Evolutionary conservation across 345 rosid species (phyloP).

Genomic region (rapeseed (Brassica napus)): DNA sequence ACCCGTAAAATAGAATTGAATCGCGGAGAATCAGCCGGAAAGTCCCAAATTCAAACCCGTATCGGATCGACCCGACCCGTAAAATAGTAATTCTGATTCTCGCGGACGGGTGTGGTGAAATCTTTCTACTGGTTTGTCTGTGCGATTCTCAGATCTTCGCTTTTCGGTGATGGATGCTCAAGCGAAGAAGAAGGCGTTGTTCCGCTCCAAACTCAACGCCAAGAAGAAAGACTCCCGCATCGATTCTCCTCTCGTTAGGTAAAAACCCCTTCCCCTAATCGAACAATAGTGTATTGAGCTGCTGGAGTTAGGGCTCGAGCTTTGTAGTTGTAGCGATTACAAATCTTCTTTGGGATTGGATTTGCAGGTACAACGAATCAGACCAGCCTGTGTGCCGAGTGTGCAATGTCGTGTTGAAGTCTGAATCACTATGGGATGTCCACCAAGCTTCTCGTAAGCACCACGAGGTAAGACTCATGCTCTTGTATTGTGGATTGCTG

Average conservation of each 20-base stretch:
- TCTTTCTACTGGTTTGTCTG: background rate
- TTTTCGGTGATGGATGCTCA: conserved; percentile 63
- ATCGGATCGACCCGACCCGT: too few species aligned
- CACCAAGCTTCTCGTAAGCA: conserved; percentile 99
- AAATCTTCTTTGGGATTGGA: background rate
- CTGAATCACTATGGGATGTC: conserved; percentile 83
- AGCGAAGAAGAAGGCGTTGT: conserved; percentile 78
- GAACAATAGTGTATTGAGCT: background rate
- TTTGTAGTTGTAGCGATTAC: background rate
- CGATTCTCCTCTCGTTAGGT: conserved; percentile 91
- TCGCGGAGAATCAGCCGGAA: too few species aligned
- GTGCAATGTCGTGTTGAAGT: conserved; percentile 78
- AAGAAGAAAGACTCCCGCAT: conserved; percentile 79
- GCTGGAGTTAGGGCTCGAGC: background rate
- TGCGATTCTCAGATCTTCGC: background rate
- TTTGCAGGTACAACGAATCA: conserved; percentile 73
- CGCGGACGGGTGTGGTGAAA: background rate
- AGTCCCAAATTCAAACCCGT: too few species aligned
- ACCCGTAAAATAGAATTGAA: too few species aligned
- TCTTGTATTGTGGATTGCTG: background rate
- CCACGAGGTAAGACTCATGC: conserved; percentile 52
- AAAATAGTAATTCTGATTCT: background rate
- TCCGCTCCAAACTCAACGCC: conserved; percentile 82
- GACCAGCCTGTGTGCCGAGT: conserved; percentile 92
- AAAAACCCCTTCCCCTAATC: background rate